Conservation (phyloP, 2,329 filamentous ascomycete species). For the Hyphodiscus sp. region DNA sequence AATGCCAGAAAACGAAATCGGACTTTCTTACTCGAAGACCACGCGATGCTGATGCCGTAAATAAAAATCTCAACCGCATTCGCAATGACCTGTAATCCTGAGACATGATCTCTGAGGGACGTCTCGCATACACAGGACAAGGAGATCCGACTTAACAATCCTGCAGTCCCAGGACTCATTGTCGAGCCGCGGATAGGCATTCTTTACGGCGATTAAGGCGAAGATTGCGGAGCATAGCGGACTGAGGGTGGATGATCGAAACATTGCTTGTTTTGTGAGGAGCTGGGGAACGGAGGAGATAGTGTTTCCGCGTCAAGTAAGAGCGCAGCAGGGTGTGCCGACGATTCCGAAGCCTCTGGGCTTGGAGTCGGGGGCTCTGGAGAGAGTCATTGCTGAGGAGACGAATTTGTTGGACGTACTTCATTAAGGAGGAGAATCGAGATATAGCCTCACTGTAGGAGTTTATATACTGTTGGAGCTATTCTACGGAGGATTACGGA, state of each 20-base stretch:
- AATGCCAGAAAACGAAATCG: too few relatives aligned
- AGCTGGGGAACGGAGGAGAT: conserved; percentile 14
- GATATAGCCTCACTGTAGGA: too few relatives aligned
- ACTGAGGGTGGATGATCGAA: conserved; percentile 23
- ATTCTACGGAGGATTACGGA: too few relatives aligned
- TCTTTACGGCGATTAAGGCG: conserved; percentile 23
- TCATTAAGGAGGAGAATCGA: too few relatives aligned
- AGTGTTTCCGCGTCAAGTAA: conserved; percentile 11
- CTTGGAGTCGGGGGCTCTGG: conserved; percentile 14
- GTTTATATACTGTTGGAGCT: too few relatives aligned
- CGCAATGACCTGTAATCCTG: conserved; percentile 16
- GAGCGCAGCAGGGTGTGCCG: conserved; percentile 21
- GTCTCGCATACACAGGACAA: conserved; percentile 20
- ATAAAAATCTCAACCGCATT: conserved; percentile 20
- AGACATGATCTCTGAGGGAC: conserved; percentile 21
- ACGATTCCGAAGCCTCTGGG: conserved; percentile 27
- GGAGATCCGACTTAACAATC: conserved; percentile 24
- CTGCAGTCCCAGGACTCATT: conserved; percentile 29
- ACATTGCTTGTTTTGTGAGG: conserved; percentile 24
- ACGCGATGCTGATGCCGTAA: conserved; percentile 10
- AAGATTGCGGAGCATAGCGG: conserved; percentile 30
- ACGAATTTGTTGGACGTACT: neutral
- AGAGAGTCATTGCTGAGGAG: conserved; percentile 11
- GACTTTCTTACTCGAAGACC: too few relatives aligned
- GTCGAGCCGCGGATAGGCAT: conserved; percentile 22